Evolutionary conservation across 2,329 filamentous ascomycete genomes (phyloP).

Genomic region (Epichloe sibirici): DNA sequence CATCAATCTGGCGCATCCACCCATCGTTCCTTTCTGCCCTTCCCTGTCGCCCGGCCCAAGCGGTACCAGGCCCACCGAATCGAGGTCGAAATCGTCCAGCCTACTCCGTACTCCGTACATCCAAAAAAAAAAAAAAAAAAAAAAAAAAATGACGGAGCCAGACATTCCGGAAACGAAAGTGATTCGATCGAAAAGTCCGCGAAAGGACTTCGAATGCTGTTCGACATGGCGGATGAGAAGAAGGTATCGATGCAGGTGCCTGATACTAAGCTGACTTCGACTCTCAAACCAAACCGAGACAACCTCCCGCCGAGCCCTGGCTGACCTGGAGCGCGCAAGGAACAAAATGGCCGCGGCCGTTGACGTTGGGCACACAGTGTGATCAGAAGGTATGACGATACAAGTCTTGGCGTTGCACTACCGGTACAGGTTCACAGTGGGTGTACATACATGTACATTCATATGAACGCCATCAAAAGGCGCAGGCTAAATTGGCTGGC

Average conservation of each 20-base stretch:
- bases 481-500: background rate
- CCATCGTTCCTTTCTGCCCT: background rate
- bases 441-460: background rate
- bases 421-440: background rate
- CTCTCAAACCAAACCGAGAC: too few relatives aligned
- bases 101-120: background rate
- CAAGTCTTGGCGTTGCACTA: slow-evolving; percentile 6
- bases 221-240: background rate
- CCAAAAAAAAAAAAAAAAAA: too few relatives aligned
- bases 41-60: background rate
- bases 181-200: background rate
- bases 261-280: too few relatives aligned
- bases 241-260: too few relatives aligned
- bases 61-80: background rate
- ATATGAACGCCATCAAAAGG: background rate
- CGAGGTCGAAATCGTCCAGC: background rate
- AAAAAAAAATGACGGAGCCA: too few relatives aligned
- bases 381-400: background rate
- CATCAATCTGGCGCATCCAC: background rate
- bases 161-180: background rate
- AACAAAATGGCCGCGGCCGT: background rate
- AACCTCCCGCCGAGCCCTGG: background rate
- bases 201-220: background rate
- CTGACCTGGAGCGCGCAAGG: background rate
- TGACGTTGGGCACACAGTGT: background rate